Evolutionary conservation across 148 eudicot species (phyloP).

Genomic region (Oxyria digyna): DNA sequence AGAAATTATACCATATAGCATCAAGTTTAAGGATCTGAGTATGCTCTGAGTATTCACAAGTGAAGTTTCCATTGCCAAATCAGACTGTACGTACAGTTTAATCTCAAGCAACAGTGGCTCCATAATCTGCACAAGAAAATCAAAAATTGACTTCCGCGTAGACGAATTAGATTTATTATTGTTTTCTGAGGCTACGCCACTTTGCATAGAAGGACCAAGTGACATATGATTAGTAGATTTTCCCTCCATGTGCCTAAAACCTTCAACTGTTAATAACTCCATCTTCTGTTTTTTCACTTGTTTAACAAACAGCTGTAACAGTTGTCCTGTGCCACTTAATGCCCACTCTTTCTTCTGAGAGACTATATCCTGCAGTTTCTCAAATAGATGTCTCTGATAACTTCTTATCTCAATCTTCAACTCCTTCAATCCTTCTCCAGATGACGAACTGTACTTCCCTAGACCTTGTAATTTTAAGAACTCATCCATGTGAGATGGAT

Average conservation of each 20-base stretch:
- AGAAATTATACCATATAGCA: constrained; percentile 33
- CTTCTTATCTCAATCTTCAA: constrained; percentile 46
- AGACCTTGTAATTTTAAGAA: constrained; percentile 58
- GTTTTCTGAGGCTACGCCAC: constrained; percentile 15
- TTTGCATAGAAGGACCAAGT: constrained; percentile 12
- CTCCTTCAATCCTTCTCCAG: constrained; percentile 29
- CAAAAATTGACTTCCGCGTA: constrained; percentile 50
- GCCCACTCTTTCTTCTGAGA: constrained; percentile 42
- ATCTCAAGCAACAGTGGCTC: constrained; percentile 54
- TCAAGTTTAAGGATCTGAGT: constrained; percentile 43
- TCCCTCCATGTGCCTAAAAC: constrained; percentile 16
- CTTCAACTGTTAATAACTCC: constrained; percentile 23
- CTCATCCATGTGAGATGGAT: constrained; percentile 74
- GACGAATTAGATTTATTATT: constrained; percentile 28
- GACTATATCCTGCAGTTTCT: constrained; percentile 49
- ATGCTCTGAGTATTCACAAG: constrained; percentile 24
- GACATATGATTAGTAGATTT: constrained; percentile 16
- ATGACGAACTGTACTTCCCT: constrained; percentile 32
- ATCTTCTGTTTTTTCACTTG: constrained; percentile 54
- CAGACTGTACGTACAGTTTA: constrained; percentile 24
- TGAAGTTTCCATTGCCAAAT: constrained; percentile 24
- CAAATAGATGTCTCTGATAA: constrained; percentile 87
- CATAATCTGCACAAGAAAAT: constrained; percentile 60
- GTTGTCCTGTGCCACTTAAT: constrained; percentile 53
- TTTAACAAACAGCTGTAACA: constrained; percentile 54